Evolutionary conservation across 495 filamentous ascomycete genomes (phyloP).

Genomic region (Penicillium riverlandense): DNA sequence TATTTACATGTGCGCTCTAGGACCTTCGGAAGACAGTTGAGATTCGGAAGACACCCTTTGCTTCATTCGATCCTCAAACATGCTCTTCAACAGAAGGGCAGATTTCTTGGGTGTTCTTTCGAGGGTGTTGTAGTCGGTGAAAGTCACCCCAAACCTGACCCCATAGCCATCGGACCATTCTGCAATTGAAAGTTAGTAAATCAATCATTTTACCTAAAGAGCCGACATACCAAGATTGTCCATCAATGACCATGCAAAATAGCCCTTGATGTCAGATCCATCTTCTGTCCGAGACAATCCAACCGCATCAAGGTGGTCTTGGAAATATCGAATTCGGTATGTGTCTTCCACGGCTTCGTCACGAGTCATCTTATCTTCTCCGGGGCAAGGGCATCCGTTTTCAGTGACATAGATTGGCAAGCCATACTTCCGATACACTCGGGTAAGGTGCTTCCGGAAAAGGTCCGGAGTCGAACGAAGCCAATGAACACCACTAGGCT

Average conservation of each 20-base stretch:
- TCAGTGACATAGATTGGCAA: constrained; percentile 67
- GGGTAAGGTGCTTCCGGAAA: constrained; percentile 62
- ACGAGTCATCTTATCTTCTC: constrained; percentile 59
- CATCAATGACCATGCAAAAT: constrained; percentile 69
- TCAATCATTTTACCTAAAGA: too few relatives aligned
- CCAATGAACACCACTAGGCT: constrained; percentile 62
- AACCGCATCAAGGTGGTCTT: constrained; percentile 59
- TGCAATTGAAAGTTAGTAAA: background rate
- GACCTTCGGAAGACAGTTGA: too few relatives aligned
- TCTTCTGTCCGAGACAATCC: constrained; percentile 49
- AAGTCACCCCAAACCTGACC: constrained; percentile 64
- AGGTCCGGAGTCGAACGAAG: constrained; percentile 51
- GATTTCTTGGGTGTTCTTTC: constrained; percentile 22
- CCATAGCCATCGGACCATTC: constrained; percentile 63
- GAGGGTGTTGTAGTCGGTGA: constrained; percentile 52
- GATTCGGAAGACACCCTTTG: too few relatives aligned
- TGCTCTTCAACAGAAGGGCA: constrained; percentile 14
- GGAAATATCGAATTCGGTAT: constrained; percentile 61
- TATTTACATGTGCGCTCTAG: background rate
- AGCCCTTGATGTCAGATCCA: constrained; percentile 56
- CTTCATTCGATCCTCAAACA: constrained; percentile 7
- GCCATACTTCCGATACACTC: constrained; percentile 63
- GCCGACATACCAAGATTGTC: constrained; percentile 33
- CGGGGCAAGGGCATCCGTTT: constrained; percentile 61
- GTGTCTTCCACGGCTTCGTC: constrained; percentile 52